These are phyloP conservation scores for Penicillium griseofulvum DNA, from an alignment of 2,329 filamentous ascomycete species.

Conservation along the genomic window DNA sequence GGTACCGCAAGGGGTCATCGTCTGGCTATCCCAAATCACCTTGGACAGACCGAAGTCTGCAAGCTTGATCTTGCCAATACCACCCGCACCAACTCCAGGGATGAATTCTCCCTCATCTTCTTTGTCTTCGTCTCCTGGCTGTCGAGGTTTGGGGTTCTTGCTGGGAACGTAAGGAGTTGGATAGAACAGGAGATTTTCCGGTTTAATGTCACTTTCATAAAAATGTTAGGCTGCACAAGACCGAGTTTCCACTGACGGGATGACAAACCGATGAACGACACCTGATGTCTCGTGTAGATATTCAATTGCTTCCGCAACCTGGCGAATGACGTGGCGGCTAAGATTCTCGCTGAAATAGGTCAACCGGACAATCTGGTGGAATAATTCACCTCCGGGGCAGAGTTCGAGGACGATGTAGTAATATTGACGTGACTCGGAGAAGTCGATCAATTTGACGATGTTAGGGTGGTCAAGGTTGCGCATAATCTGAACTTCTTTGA, in stretches of 20 bases:
- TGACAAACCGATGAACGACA: conserved; percentile 86
- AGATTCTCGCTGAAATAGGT: conserved; percentile 98
- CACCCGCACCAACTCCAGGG: conserved; percentile 75
- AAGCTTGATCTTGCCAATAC: conserved; percentile 94
- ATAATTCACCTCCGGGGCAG: conserved; percentile 91
- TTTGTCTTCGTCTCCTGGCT: conserved; percentile 93
- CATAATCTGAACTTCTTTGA: conserved; percentile 99
- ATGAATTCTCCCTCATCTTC: conserved; percentile 94
- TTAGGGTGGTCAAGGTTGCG: conserved; percentile 94
- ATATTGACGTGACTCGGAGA: conserved; percentile 89
- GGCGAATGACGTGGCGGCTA: conserved; percentile 87
- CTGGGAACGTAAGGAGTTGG: conserved; percentile 79
- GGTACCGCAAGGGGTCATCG: conserved; percentile 98
- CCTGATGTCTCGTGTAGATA: conserved; percentile 94
- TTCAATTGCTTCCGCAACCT: conserved; percentile 90
- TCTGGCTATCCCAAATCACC: conserved; percentile 96
- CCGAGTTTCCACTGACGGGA: neutral
- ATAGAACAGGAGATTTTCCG: conserved; percentile 92
- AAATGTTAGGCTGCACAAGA: conserved; percentile 8
- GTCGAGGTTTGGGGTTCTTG: conserved; percentile 73
- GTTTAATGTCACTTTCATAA: conserved; percentile 68
- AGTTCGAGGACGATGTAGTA: conserved; percentile 97
- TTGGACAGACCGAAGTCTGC: conserved; percentile 97
- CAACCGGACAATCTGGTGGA: conserved; percentile 96
- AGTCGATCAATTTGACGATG: conserved; percentile 89